phyloP scores from a whole-genome alignment of 1,284 basidiomycete species.

The Pascua sp. region DNA sequence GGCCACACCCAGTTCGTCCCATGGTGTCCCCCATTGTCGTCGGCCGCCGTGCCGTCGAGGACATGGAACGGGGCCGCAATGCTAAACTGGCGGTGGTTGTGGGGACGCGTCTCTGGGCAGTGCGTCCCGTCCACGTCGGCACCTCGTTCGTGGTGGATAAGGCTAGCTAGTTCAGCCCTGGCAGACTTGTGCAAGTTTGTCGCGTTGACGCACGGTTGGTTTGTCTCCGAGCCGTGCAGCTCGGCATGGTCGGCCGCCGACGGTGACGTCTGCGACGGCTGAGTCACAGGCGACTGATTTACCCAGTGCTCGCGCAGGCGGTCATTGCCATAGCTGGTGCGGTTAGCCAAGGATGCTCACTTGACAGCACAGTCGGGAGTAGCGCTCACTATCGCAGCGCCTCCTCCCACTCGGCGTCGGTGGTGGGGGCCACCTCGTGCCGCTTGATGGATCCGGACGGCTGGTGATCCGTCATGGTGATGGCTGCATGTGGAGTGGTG shows the following conservation, averaged over 20 bases:
- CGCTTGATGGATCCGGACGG: not conserved
- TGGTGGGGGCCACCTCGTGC: slow-evolving; percentile 13
- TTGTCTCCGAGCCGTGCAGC: too few species aligned
- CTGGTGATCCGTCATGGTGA: too few species aligned
- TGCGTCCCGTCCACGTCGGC: too few species aligned
- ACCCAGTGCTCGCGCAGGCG: not conserved
- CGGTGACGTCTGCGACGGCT: not conserved
- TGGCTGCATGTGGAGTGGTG: too few species aligned
- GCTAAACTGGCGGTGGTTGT: too few species aligned
- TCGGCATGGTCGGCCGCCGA: not conserved
- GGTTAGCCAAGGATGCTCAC: not conserved
- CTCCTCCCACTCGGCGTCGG: slow-evolving; percentile 21
- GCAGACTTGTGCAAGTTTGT: too few species aligned
- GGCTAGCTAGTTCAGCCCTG: too few species aligned
- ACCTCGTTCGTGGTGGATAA: too few species aligned
- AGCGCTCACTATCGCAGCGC: slow-evolving; percentile 17
- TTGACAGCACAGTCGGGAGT: not conserved
- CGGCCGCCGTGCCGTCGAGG: slow-evolving; percentile 4
- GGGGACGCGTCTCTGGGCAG: too few species aligned
- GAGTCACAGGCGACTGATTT: too few species aligned
- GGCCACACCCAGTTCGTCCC: too few species aligned
- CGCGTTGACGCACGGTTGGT: too few species aligned
- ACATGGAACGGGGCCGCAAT: not conserved
- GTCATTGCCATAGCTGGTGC: slow-evolving; percentile 7
- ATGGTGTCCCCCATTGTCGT: not conserved